Base-by-base conservation (phyloP, 1,284 basidiomycete genomes). In the Grifola frondosa region DNA sequence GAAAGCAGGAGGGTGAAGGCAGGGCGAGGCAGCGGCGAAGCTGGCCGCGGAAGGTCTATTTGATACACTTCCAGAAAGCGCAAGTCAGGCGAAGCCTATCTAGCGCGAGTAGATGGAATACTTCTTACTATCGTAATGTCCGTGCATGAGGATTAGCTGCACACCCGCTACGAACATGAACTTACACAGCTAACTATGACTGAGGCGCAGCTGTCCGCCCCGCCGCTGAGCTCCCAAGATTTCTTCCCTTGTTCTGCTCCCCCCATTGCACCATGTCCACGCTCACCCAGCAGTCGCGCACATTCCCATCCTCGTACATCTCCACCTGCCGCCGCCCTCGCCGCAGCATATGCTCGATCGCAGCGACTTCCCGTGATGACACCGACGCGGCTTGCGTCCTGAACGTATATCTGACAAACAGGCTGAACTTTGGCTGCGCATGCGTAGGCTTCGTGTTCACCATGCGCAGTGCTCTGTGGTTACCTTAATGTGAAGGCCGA, bases 221-320 rank as follows among this genome's bases (percentile, higher is more conserved):
- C n/a, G n/a, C n/a, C n/a, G n/a, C n/a, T n/a, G n/a, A n/a, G n/a
- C n/a, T n/a, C n/a, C n/a, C n/a, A n/a, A n/a, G n/a, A n/a, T 40
- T 30, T 26, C 39, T 48, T 7, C 53, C 49, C 15, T 38, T 43
- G 29, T 65, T 41, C 17, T 48, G 46, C 43, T 52, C 57, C 13
- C 73, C 73, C 88, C 88, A 90, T 37, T 71, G 67, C 32, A 68
- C 54, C 83, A 88, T 88, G 36, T 78, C 77, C 37, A 70, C 67
- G 20, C 82, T 84, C 30, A 89, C 76, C 69, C 75, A 81, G 58
- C 84, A 87, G 57, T 89, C 82, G 52, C 70, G 82, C 41, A 90
- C 83, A 6, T 75, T 73, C 6, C 68, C 58, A 42, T 75, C 76
- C 63, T 88, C 83, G 51, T 81, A 86, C 63, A 74, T 72, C 54